Evolutionary conservation across 331 rosid genomes (phyloP).

Genomic region (Cydonia oblonga): DNA sequence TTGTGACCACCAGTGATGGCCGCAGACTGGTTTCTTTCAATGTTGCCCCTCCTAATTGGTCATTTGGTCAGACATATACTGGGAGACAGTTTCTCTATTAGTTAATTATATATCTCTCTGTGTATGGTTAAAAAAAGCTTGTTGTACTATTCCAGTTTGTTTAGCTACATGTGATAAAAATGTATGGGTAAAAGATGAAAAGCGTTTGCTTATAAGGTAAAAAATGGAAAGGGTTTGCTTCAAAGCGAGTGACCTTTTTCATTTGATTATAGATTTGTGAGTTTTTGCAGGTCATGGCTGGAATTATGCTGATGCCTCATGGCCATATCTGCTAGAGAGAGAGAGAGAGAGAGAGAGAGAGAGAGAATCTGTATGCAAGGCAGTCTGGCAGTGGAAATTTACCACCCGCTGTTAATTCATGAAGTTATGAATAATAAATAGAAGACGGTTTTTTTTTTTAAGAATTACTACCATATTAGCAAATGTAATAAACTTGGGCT

Average conservation of each 20-base stretch:
- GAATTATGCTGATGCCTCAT: background rate
- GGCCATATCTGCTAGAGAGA: background rate
- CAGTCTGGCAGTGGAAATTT: background rate
- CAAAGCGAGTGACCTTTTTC: background rate
- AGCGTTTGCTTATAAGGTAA: background rate
- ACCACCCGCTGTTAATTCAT: background rate
- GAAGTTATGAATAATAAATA: background rate
- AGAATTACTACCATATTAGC: background rate
- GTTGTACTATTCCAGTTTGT: background rate
- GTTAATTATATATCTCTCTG: background rate
- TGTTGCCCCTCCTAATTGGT: constrained; percentile 65
- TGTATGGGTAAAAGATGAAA: background rate
- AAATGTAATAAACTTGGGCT: background rate
- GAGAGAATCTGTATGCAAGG: background rate
- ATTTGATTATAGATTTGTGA: background rate
- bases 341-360: background rate
- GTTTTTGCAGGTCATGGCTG: constrained; percentile 5
- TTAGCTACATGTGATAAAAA: background rate
- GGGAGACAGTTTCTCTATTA: constrained; percentile 64
- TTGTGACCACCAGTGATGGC: constrained; percentile 68
- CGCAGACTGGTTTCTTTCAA: constrained; percentile 49
- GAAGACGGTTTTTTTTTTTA: background rate
- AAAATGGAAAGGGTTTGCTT: background rate
- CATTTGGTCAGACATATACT: constrained; percentile 75
- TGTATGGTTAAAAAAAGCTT: background rate